These are phyloP conservation scores for Debaryomyces prosopidis DNA, from an alignment of 805 yeast genomes.

Conservation along the genomic window DNA sequence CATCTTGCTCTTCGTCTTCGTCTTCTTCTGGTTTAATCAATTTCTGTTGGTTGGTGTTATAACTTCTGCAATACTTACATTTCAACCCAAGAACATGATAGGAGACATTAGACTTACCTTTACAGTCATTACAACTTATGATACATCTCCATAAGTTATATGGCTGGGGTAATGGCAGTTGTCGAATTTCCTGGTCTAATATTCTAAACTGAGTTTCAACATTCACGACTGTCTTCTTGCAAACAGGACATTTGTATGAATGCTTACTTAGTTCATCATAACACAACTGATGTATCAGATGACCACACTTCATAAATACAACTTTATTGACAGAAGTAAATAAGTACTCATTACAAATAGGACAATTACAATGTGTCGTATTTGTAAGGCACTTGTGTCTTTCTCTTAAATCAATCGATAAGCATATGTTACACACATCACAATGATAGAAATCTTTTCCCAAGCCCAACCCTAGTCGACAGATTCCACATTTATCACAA, in stretches of 20 bases:
- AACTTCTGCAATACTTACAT: slow-evolving; percentile 84
- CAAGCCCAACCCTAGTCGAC: slow-evolving; percentile 84
- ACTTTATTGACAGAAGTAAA: slow-evolving; percentile 80
- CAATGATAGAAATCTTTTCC: slow-evolving; percentile 93
- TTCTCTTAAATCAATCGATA: slow-evolving; percentile 73
- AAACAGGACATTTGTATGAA: slow-evolving; percentile 87
- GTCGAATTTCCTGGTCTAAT: slow-evolving; percentile 76
- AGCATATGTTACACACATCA: slow-evolving; percentile 83
- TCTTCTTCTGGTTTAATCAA: slow-evolving; percentile 67
- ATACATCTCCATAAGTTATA: slow-evolving; percentile 73
- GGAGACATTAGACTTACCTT: slow-evolving; percentile 69
- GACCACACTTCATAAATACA: slow-evolving; percentile 93
- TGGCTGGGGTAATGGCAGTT: slow-evolving; percentile 79
- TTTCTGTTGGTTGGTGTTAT: slow-evolving; percentile 76
- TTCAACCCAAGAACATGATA: slow-evolving; percentile 86
- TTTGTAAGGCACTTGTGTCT: slow-evolving; percentile 84
- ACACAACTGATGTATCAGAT: slow-evolving; percentile 86
- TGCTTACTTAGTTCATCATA: slow-evolving; percentile 79
- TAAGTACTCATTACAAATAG: slow-evolving; percentile 89
- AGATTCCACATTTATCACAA: slow-evolving; percentile 90
- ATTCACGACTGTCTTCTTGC: slow-evolving; percentile 80
- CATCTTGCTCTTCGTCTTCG: slow-evolving; percentile 34
- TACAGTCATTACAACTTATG: slow-evolving; percentile 83
- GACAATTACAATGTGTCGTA: slow-evolving; percentile 88
- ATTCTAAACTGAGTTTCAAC: slow-evolving; percentile 89